Percentiles rank a stretch among this genome's conserved stretches.
phyloP scores from a whole-genome alignment of 768 basidiomycete species.

The Exsudoporus frostii region DNA sequence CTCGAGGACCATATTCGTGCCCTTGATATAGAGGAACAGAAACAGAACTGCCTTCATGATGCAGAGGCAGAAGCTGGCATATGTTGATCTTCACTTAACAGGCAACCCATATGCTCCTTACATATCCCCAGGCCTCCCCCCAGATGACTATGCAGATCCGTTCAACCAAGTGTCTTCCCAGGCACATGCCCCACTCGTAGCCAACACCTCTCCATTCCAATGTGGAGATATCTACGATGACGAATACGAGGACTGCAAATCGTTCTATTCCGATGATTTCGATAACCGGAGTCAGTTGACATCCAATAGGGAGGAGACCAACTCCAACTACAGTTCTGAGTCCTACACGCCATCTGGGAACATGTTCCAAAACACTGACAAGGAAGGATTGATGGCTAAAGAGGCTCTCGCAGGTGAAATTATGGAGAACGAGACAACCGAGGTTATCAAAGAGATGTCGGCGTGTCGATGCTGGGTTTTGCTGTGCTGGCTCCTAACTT shows the following conservation, averaged over 20 bases:
- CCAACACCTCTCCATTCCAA: conserved; percentile 79
- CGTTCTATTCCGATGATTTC: conserved; percentile 71
- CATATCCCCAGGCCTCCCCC: conserved; percentile 44
- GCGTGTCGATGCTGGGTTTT: conserved; percentile 85
- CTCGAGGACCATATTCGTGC: conserved; percentile 86
- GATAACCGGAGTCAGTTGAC: conserved; percentile 78
- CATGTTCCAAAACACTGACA: conserved; percentile 89
- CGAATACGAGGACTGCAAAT: conserved; percentile 73
- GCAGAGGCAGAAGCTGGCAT: conserved; percentile 70
- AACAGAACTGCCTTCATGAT: conserved; percentile 73
- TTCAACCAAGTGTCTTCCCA: conserved; percentile 53
- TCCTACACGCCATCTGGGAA: conserved; percentile 92
- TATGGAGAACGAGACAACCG: conserved; percentile 83
- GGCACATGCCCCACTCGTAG: conserved; percentile 79
- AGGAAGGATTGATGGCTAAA: conserved; percentile 70
- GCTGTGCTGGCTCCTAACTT: conserved; percentile 87
- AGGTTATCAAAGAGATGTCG: conserved; percentile 79
- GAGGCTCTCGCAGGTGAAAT: conserved; percentile 83
- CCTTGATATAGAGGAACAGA: conserved; percentile 82
- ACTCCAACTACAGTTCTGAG: conserved; percentile 84
- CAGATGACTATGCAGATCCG: conserved; percentile 48
- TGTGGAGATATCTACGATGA: conserved; percentile 74
- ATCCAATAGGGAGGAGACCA: conserved; percentile 71
- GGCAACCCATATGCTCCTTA: conserved; percentile 81
- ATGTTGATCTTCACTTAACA: conserved; percentile 51